Evolutionary conservation across 805 yeast genomes (phyloP), one percentile per base, ranked within the genome.

Genomic region (Candida patagonica): DNA sequence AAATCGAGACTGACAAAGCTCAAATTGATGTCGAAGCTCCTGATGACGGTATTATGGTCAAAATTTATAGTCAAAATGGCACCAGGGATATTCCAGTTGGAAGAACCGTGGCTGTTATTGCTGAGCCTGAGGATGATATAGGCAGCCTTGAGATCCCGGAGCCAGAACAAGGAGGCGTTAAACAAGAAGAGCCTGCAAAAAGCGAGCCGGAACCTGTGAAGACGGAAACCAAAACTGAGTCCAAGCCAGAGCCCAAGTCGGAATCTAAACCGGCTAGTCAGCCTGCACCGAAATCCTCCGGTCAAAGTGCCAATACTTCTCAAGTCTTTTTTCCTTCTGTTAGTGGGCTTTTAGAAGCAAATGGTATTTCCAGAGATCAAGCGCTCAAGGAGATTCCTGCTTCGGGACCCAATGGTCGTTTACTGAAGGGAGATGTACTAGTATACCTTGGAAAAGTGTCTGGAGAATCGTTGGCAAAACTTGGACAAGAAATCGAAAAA

Each of bases 1-100:
- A 92, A 63, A 80, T 92, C 47, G 98, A 92, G 68, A 92, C 98
- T 46, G 98, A 89, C 66, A 89, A 89, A 70, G 96, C 97, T 31
- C 82, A 86, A 52, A 89, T 89, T 88, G 95, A 89, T 63, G 92
- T 88, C 48, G 97, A 89, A 66, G 92, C 96, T 3, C 85, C 73
- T 49, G 98, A 89, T 52, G 97, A 92, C 54, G 98, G 97, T 41
- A 65, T 79, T 22, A 42, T 92, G 58, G 95, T 87, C 55, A 85
- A 85, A 62, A 80, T 92, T 42, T 48, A 74, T 35, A 51, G 35
- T 23, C 68, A 66, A 20, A 78, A 81, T 42, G 98, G 98, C n/a
- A 74, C 75, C 27, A 77, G 75, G 43, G 88, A 78, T 26, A 67
- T 89, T 40, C 74, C 78, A 6, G 97, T 89, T 7, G 96, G 96